A percentile compares a stretch with the other conserved stretches of the same genome.
Evolutionary conservation across 169 alveolate species (phyloP).

Genomic region (Plasmodium coatneyi): DNA sequence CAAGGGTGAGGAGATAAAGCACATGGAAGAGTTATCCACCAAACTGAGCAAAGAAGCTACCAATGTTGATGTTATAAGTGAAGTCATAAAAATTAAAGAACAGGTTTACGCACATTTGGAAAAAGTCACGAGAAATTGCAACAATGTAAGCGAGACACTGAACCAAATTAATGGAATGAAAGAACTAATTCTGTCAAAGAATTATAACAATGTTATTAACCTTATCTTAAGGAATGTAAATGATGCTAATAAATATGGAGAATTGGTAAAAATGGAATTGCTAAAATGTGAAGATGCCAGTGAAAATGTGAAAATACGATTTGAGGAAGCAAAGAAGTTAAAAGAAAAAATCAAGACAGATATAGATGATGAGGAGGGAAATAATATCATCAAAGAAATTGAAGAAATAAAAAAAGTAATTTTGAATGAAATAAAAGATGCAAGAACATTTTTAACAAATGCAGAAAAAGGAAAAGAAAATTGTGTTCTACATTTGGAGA

Average conservation of each 20-base stretch:
- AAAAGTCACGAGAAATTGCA: background rate
- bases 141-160: background rate
- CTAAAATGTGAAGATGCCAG: constrained; percentile 8
- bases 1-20: background rate
- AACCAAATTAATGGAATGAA: background rate
- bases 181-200: constrained; percentile 6
- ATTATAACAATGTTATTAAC: constrained; percentile 11
- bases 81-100: constrained; percentile 1
- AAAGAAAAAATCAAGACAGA: constrained; percentile 7
- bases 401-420: constrained; percentile 1
- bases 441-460: background rate
- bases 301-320: background rate
- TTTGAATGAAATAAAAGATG: constrained; percentile 3
- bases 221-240: constrained; percentile 2
- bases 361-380: background rate
- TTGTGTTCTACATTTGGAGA: constrained; percentile 5
- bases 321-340: background rate
- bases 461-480: background rate
- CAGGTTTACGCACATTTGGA: background rate
- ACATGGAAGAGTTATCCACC: constrained; percentile 2
- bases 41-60: background rate
- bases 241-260: background rate
- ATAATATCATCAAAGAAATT: constrained; percentile 11
- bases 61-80: background rate
- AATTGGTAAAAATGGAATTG: constrained; percentile 4